Evolutionary conservation across 345 rosid genomes (phyloP), one percentile per base, ranked within the genome.

Genomic region (Firmiana major): DNA sequence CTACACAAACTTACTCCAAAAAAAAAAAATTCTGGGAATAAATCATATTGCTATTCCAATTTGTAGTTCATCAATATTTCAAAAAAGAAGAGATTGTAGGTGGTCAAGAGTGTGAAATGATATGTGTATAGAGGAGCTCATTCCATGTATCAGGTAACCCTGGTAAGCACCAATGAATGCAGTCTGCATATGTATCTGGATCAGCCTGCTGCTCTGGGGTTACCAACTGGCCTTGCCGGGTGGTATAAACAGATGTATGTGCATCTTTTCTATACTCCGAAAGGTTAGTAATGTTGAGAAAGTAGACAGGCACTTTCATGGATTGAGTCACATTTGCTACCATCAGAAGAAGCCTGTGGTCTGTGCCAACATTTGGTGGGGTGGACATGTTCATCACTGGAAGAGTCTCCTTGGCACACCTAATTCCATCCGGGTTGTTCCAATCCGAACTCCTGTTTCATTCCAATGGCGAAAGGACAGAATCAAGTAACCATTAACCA

Each of bases 111-210:
- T 48, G 62, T 36, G 85, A 79, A 69, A 90, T 78, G 12, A 94
- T 89, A 63, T 84, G 86, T 19, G 93, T 40, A 71, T 86, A 94
- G 24, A 94, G 62, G 53, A 94, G 86, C 78, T 94, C 95, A 28
- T 93, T 91, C 98, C 98, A 94, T 0, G 89, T 89, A 64, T 94
- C 98, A 9, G 97, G 98, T 68, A 94, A 81, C 17, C 98, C 97
- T 0, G 97, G 98, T 40, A 94, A 92, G 77, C 98, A 94, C 98
- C 98, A 94, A 45, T 94, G 98, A 54, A 85, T 77, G 73, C 98
- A 94, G 75, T 94, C 98, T 0, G 94, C 94, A 15, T 82, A 88
- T 0, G 80, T 89, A 13, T 75, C 84, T 3, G 91, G 93, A 53
- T 90, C 86, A 19, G 79, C 82, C 49, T 67, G 85, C 81, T 88